A percentile compares a stretch with the other conserved stretches of the same genome.
Conservation (phyloP, 2,329 filamentous ascomycete genomes). For the Septoria linicola region DNA sequence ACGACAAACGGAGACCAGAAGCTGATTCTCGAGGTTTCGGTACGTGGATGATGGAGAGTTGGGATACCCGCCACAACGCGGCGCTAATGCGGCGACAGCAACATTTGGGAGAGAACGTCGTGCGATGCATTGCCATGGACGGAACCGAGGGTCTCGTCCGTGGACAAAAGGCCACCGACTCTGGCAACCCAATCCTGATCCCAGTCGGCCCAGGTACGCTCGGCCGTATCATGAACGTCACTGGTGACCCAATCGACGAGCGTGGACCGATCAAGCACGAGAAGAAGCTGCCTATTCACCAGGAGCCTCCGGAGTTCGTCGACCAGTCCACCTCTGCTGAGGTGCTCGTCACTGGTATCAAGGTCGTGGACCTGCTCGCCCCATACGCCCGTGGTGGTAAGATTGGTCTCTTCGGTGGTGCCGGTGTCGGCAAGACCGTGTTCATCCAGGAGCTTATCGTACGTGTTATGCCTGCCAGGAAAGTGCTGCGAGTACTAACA, state of each 20-base stretch:
- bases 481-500: constrained; percentile 31
- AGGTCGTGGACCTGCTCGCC: constrained; percentile 98
- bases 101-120: constrained; percentile 99
- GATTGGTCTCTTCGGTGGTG: constrained; percentile 99
- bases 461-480: constrained; percentile 39
- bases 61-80: constrained; percentile 20
- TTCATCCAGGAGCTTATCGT: constrained; percentile 99
- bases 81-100: constrained; percentile 60
- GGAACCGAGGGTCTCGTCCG: constrained; percentile 99
- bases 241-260: constrained; percentile 99
- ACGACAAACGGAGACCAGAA: constrained; percentile 90
- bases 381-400: constrained; percentile 99
- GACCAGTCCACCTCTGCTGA: constrained; percentile 97
- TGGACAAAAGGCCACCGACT: constrained; percentile 81
- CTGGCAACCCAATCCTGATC: constrained; percentile 92
- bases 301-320: constrained; percentile 85
- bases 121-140: constrained; percentile 99
- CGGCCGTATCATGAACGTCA: constrained; percentile 99
- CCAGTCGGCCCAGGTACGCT: constrained; percentile 91
- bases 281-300: constrained; percentile 87
- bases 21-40: constrained; percentile 92
- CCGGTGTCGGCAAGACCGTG: constrained; percentile 99
- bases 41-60: constrained; percentile 54
- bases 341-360: constrained; percentile 98
- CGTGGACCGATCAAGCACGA: constrained; percentile 94